Base-by-base conservation (phyloP, 352 stramenopile genomes). In the Globisporangium perplexum region DNA sequence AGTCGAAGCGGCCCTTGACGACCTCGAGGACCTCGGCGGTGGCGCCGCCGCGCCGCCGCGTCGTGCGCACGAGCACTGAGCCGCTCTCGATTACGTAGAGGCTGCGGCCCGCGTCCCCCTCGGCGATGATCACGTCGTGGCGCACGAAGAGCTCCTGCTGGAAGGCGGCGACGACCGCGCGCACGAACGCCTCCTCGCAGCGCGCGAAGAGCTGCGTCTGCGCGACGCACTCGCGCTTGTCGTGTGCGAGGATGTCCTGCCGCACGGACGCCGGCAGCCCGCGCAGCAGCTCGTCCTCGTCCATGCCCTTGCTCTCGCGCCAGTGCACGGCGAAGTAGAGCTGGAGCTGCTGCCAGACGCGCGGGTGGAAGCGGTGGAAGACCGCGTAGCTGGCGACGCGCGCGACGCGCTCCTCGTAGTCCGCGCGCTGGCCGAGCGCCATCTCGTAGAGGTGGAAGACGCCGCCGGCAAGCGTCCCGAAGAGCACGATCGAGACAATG, bases 111-210 rank as follows among this genome's bases (percentile, higher is more conserved):
- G 66, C 69, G 54, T 88, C 75, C 0, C 77, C 81, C 26, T 81
- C 66, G 23, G 72, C 63, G 52, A 89, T 91, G 60, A 91, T 88
- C 11, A 88, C 66, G 33, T 91, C 77, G 44, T 88, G 86, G 18
- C 72, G 71, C 26, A 89, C 81, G 31, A 80, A 91, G 26, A 88
- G 72, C 47, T 91, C 81, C 41, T 77, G 76, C 48, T 88, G 63
- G n/a, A 91, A 72, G 18, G 78, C 70, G 8, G 77, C 60, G 38
- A 88, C 69, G 15, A 90, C 66, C 0, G 78, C 74, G 6, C 72
- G 73, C 20, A 68, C 70, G 46, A 92, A 92, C 0, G 64, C 66
- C 26, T 77, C 62, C 39, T 90, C 81, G 20, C 73, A 86, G 4
- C 49, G 68, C 3, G 66, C 72, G 49, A 92, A 87, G 8, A 90